Conservation (phyloP, 495 filamentous ascomycete species). For the Penicillium lividum region DNA sequence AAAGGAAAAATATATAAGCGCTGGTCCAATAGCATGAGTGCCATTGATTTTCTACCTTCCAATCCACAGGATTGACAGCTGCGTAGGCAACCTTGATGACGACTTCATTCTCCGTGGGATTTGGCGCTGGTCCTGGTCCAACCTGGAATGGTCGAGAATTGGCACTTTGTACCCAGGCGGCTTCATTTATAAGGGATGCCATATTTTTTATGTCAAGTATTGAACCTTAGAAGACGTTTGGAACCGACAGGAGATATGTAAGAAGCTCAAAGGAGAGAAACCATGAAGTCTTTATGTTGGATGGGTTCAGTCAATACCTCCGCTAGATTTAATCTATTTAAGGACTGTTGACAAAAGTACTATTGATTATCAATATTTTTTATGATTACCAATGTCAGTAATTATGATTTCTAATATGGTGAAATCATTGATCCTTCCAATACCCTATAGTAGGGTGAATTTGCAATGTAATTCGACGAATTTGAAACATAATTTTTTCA, state of each 20-base stretch:
- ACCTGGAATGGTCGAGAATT: constrained; percentile 13
- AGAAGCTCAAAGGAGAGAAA: not conserved
- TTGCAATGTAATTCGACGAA: too few species aligned
- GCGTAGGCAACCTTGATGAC: constrained; percentile 26
- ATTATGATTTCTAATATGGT: too few species aligned
- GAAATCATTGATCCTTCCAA: too few species aligned
- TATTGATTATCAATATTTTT: too few species aligned
- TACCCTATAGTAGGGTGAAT: too few species aligned
- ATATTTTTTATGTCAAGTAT: not conserved
- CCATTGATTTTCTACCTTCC: constrained; percentile 12
- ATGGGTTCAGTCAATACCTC: too few species aligned
- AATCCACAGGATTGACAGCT: constrained; percentile 24
- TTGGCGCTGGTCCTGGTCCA: constrained; percentile 16
- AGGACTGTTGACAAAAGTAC: too few species aligned
- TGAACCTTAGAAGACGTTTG: not conserved
- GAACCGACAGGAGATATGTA: not conserved
- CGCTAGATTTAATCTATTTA: too few species aligned
- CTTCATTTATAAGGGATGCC: constrained; percentile 13
- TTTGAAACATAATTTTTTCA: too few species aligned
- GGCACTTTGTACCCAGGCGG: constrained; percentile 12
- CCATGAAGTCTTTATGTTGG: too few species aligned
- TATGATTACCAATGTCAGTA: too few species aligned
- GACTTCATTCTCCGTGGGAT: constrained; percentile 20
- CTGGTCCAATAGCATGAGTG: not conserved
- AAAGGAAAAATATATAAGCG: not conserved